Base-by-base conservation (phyloP, 208 protist genomes). In the Porcisia deanei region DNA sequence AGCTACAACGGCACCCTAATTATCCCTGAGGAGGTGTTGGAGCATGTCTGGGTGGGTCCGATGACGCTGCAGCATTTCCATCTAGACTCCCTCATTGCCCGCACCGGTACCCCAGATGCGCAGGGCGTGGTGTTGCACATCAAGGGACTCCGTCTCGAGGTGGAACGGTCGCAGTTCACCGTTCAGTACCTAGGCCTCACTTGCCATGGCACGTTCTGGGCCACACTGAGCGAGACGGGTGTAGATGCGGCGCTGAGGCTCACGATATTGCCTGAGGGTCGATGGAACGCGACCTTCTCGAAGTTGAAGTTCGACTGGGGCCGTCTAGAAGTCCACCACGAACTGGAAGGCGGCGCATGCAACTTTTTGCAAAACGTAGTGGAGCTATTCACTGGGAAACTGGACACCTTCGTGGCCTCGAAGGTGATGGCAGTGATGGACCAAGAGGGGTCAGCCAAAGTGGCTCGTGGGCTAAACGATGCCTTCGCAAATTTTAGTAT, bases 131-230 rank as follows among this genome's bases (percentile, higher is more conserved):
- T 61, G 22, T n/a, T 87, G 7, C 66, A 73, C 18, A 57, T 77
- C 3, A 14, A 39, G 0, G 74, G 79, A 45, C 49, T 96, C 20
- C 73, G 59, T 59, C 58, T 89, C 7, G 55, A 63, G 54, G 87
- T 94, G 39, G 80, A 81, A 20, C 54, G 86, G 34, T 91, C 87
- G n/a, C 78, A 74, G 30, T 94, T 94, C 66, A 71, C 73, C 25
- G 76, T 85, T n/a, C 77, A 74, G 20, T 72, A 82, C 68, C 20
- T 73, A 18, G 73, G 73, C 47, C 55, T 83, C 34, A 74, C 37
- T 52, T 89, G 82, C 66, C 67, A 76, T 65, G 82, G 82, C n/a
- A 83, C 71, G 25, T 85, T 94, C 61, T 77, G 69, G 47, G 73
- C 72, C 7, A 67, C 55, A 3, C 52, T 92, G 49, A 83, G 83